Evolutionary conservation across 208 protist species (phyloP).

Genomic region (Balamuthia mandrillaris): DNA sequence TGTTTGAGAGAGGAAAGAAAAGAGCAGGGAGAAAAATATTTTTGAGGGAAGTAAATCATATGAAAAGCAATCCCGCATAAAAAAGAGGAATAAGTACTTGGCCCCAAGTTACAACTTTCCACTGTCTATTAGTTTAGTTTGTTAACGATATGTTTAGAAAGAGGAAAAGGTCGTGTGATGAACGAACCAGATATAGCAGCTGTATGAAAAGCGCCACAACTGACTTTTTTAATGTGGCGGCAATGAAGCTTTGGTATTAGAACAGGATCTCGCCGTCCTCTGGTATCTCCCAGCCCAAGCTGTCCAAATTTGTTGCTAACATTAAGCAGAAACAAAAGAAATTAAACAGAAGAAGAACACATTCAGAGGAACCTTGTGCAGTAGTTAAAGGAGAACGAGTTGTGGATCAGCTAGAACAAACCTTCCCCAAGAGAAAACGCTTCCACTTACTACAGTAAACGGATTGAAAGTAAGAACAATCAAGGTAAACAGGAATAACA

Average conservation of each 20-base stretch:
- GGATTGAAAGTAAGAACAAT: not conserved
- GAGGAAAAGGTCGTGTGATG: not conserved
- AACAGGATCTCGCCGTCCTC: not conserved
- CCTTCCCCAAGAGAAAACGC: conserved; percentile 9
- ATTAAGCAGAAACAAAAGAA: no score
- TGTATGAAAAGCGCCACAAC: not conserved
- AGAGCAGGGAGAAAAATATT: no score
- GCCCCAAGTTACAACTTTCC: no score
- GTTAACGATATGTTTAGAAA: no score
- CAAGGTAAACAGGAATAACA: no score
- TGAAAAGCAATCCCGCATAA: no score
- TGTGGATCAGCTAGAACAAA: not conserved
- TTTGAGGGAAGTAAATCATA: no score
- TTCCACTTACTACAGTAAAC: not conserved
- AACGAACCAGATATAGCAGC: not conserved
- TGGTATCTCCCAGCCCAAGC: not conserved
- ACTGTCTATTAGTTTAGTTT: no score
- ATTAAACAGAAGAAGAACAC: no score
- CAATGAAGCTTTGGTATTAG: not conserved
- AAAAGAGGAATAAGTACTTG: no score
- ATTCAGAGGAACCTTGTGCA: not conserved
- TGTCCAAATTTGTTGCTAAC: not conserved
- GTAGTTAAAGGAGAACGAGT: not conserved
- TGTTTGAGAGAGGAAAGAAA: no score
- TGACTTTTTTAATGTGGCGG: not conserved